Evolutionary conservation across 108 stramenopile species (phyloP).

Genomic region (Pseudonitzschia multistriata): DNA sequence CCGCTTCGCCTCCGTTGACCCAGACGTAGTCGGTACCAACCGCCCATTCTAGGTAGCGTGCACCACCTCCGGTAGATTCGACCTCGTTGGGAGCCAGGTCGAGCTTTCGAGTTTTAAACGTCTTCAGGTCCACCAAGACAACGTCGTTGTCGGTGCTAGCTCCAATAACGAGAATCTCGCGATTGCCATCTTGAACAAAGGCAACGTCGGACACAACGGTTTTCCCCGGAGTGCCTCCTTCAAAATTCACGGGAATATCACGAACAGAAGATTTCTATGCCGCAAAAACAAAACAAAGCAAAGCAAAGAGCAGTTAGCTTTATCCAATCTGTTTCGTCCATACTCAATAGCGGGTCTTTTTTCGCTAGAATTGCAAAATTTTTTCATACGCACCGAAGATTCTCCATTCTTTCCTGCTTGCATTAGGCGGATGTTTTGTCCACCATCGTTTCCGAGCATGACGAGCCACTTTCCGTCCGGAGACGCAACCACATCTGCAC

Average conservation of each 20-base stretch:
- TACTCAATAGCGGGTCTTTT: too few species aligned
- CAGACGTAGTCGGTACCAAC: conserved; percentile 33
- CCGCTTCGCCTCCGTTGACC: conserved; percentile 6
- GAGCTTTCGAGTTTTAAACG: background rate
- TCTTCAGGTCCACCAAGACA: conserved; percentile 14
- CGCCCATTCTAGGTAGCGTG: conserved; percentile 26
- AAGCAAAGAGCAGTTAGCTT: too few species aligned
- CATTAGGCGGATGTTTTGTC: conserved; percentile 17
- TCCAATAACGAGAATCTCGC: conserved; percentile 12
- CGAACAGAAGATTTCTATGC: too few species aligned
- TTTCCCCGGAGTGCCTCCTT: background rate
- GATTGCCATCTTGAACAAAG: conserved; percentile 14
- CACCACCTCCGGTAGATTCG: conserved; percentile 4
- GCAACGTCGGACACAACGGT: conserved; percentile 17
- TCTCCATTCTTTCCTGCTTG: conserved; percentile 6
- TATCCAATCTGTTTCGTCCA: too few species aligned
- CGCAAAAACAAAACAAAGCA: too few species aligned
- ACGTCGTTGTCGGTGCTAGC: conserved; percentile 22
- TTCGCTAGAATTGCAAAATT: too few species aligned
- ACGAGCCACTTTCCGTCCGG: conserved; percentile 29
- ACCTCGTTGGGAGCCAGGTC: background rate
- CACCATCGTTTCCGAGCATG: conserved; percentile 23
- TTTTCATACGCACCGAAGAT: conserved; percentile 1
- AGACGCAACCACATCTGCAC: conserved; percentile 13
- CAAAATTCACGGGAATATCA: background rate